These are phyloP conservation scores for Parietaria judaica DNA, from an alignment of 306 rosid species.

Conservation along the genomic window DNA sequence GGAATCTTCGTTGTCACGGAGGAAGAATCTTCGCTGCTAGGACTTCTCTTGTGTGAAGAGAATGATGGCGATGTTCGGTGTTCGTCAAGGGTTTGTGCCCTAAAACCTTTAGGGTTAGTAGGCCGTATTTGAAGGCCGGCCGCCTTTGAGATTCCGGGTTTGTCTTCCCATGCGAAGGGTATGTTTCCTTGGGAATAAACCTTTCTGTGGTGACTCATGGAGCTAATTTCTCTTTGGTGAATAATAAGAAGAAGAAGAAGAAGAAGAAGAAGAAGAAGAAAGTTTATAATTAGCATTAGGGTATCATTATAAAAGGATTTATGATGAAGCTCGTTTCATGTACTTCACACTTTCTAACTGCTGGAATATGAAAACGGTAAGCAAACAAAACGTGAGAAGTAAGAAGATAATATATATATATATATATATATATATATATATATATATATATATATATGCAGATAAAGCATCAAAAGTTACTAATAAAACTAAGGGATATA, in stretches of 20 bases:
- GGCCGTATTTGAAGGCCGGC: slow-evolving; percentile 2
- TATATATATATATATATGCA: not conserved
- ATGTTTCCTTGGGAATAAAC: slow-evolving; percentile 70
- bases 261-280: not conserved
- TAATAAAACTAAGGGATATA: too few relatives aligned
- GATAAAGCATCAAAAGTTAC: too few relatives aligned
- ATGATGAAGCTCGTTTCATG: slow-evolving; percentile 31
- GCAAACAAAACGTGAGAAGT: slow-evolving; percentile 51
- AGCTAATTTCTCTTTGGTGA: not conserved
- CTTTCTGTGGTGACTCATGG: slow-evolving; percentile 51
- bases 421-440: not conserved
- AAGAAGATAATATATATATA: not conserved
- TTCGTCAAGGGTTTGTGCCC: slow-evolving; percentile 13
- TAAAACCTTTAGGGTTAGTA: slow-evolving; percentile 20
- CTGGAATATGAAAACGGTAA: slow-evolving; percentile 29
- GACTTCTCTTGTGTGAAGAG: not conserved
- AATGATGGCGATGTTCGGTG: slow-evolving; percentile 7
- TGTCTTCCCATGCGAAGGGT: slow-evolving; percentile 87
- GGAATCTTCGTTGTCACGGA: slow-evolving; percentile 39
- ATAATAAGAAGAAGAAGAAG: slow-evolving; percentile 3
- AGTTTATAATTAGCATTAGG: not conserved
- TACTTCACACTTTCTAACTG: slow-evolving; percentile 36
- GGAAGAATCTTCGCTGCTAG: not conserved
- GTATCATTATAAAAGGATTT: not conserved
- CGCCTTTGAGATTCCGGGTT: slow-evolving; percentile 65